These are phyloP conservation scores for Didymella pomorum DNA, from an alignment of 2,329 filamentous ascomycete genomes.

Conservation along the genomic window DNA sequence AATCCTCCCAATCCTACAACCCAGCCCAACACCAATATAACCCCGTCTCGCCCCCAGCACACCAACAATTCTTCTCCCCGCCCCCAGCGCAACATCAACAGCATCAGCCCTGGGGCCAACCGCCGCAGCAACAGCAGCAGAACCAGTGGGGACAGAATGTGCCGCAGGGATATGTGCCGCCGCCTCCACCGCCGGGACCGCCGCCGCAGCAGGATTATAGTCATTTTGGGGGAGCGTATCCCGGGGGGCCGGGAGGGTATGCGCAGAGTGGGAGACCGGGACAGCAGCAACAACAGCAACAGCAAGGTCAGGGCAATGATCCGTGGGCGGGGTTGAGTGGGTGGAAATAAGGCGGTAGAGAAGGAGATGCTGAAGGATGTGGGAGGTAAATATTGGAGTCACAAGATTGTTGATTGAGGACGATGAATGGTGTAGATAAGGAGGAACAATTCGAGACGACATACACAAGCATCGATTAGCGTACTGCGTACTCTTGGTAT, in stretches of 20 bases:
- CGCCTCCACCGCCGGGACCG: conserved; percentile 71
- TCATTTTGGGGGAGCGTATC: conserved; percentile 60
- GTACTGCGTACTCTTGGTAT: too few relatives aligned
- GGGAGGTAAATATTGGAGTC: background rate
- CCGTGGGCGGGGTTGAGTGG: conserved; percentile 75
- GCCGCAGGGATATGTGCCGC: conserved; percentile 71
- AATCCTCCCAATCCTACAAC: conserved; percentile 53
- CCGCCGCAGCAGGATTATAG: conserved; percentile 63
- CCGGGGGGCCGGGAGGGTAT: conserved; percentile 53
- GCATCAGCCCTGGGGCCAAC: conserved; percentile 64
- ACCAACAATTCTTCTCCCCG: conserved; percentile 63
- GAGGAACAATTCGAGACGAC: background rate
- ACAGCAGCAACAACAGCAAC: conserved; percentile 44
- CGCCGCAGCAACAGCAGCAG: conserved; percentile 60
- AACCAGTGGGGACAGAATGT: conserved; percentile 53
- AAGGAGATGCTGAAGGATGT: too few relatives aligned
- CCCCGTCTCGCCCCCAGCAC: conserved; percentile 62
- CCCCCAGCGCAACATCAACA: conserved; percentile 50
- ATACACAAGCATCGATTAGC: too few relatives aligned
- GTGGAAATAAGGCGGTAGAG: conserved; percentile 64
- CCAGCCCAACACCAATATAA: conserved; percentile 55
- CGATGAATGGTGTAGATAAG: background rate
- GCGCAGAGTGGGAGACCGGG: conserved; percentile 24
- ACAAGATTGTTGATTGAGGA: background rate
- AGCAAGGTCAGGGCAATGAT: conserved; percentile 57